These are phyloP conservation scores for Lobosporangium transversale DNA, from an alignment of 192 early-diverging fungal genomes.

Conservation along the genomic window DNA sequence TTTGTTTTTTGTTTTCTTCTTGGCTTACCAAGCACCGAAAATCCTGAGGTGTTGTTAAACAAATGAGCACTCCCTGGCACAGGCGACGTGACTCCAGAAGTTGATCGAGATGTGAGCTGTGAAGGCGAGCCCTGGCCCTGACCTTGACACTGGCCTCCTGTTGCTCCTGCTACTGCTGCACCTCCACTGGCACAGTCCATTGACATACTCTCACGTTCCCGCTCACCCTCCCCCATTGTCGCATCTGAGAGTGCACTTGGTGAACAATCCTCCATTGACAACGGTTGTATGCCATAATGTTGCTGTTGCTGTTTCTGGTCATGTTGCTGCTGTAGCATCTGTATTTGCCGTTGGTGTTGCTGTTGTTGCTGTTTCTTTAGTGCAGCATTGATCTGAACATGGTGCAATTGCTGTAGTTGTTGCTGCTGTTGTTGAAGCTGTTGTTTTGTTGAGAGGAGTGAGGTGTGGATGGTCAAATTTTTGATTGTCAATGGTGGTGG, in stretches of 20 bases:
- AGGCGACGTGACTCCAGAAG: slow-evolving; percentile 40
- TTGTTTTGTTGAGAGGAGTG: slow-evolving; percentile 48
- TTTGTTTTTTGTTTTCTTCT: too few species aligned
- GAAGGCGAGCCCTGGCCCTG: slow-evolving; percentile 7
- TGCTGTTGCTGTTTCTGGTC: slow-evolving; percentile 12
- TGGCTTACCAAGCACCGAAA: slow-evolving; percentile 7
- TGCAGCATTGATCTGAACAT: slow-evolving; percentile 42
- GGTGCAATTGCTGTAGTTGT: slow-evolving; percentile 44
- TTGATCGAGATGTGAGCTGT: slow-evolving; percentile 37
- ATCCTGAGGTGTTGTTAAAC: neutral
- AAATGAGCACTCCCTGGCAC: slow-evolving; percentile 10
- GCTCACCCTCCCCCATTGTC: slow-evolving; percentile 26
- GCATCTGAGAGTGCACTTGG: slow-evolving; percentile 28
- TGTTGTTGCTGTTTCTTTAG: slow-evolving; percentile 48
- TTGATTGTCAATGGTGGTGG: slow-evolving; percentile 45
- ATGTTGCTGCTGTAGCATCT: slow-evolving; percentile 10
- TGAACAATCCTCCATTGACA: slow-evolving; percentile 31
- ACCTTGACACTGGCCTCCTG: neutral
- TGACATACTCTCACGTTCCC: slow-evolving; percentile 7
- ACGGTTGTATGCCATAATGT: neutral
- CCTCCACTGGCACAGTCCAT: slow-evolving; percentile 13
- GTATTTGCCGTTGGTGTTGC: slow-evolving; percentile 18
- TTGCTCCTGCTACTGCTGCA: neutral
- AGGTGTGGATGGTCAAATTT: slow-evolving; percentile 50
- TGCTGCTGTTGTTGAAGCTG: slow-evolving; percentile 49